Conservation (phyloP, 106 monocot species). For the Dendrobium nobile region DNA sequence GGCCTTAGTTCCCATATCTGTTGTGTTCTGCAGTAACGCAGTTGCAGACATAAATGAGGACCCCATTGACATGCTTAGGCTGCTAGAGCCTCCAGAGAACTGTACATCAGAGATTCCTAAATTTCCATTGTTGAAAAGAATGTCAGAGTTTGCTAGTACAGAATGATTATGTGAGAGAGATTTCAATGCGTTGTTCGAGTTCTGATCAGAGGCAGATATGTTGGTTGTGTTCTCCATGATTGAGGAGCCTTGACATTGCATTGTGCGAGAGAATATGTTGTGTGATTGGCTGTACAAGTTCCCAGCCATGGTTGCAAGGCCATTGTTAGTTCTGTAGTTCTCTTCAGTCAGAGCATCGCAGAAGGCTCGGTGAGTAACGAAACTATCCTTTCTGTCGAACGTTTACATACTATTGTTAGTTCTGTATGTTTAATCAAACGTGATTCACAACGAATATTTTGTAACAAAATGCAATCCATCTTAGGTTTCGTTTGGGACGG, state of each 20-base stretch:
- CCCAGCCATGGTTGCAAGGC: neutral
- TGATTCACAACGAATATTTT: no score
- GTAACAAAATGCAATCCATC: no score
- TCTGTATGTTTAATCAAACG: no score
- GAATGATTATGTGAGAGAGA: neutral
- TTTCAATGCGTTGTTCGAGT: neutral
- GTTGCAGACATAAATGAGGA: conserved; percentile 25
- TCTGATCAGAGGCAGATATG: neutral
- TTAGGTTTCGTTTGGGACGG: no score
- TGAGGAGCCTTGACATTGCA: no score
- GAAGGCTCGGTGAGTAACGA: conserved; percentile 19
- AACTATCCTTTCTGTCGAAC: conserved; percentile 12
- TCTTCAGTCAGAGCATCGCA: conserved; percentile 13
- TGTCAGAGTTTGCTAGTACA: neutral
- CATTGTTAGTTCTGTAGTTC: neutral
- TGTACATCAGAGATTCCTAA: neutral
- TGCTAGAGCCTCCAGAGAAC: no score
- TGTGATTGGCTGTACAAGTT: neutral
- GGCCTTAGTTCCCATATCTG: conserved; percentile 21
- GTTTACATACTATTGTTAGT: neutral
- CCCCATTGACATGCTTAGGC: neutral
- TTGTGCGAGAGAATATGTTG: neutral
- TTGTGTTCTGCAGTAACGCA: conserved; percentile 29
- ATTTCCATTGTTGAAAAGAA: neutral
- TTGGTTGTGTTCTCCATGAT: neutral